phyloP scores from a whole-genome alignment of 192 early-diverging fungal genomes.

The Entomortierella beljakovae region DNA sequence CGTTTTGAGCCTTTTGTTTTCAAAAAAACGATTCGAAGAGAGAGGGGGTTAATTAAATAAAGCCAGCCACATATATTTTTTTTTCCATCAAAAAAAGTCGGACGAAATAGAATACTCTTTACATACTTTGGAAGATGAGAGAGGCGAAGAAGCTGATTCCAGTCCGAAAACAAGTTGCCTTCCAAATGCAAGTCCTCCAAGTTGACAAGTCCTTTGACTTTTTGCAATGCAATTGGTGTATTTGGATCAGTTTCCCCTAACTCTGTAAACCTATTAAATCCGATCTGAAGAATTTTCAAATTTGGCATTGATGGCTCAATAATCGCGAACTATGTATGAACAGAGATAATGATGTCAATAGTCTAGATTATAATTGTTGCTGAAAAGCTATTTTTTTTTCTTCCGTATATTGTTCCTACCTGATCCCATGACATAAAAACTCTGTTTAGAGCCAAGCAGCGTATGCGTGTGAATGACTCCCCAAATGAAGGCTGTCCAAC shows the following conservation, averaged over 20 bases:
- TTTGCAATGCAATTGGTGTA: conserved; percentile 6
- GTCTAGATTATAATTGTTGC: too few species aligned
- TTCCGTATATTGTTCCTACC: conserved; percentile 7
- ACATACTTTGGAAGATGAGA: conserved; percentile 56
- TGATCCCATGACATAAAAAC: conserved; percentile 36
- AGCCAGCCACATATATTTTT: conserved; percentile 22
- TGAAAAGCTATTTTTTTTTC: too few species aligned
- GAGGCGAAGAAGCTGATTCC: conserved; percentile 57
- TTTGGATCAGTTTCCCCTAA: conserved; percentile 15
- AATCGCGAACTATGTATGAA: conserved; percentile 34
- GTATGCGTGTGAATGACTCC: conserved; percentile 16
- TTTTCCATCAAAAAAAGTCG: not conserved
- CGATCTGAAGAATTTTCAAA: conserved; percentile 64
- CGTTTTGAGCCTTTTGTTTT: conserved; percentile 51
- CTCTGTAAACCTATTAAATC: conserved; percentile 54
- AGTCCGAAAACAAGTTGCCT: conserved; percentile 56
- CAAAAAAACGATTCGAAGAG: conserved; percentile 23
- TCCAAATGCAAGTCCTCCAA: conserved; percentile 65
- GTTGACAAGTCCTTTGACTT: conserved; percentile 52
- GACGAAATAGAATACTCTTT: not conserved
- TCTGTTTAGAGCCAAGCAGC: conserved; percentile 38
- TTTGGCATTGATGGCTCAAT: conserved; percentile 57
- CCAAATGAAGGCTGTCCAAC: conserved; percentile 10
- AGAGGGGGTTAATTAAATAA: not conserved
- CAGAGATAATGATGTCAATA: not conserved